Evolutionary conservation across 2,329 filamentous ascomycete genomes (phyloP).

Genomic region (Colletotrichum tamarilloi): DNA sequence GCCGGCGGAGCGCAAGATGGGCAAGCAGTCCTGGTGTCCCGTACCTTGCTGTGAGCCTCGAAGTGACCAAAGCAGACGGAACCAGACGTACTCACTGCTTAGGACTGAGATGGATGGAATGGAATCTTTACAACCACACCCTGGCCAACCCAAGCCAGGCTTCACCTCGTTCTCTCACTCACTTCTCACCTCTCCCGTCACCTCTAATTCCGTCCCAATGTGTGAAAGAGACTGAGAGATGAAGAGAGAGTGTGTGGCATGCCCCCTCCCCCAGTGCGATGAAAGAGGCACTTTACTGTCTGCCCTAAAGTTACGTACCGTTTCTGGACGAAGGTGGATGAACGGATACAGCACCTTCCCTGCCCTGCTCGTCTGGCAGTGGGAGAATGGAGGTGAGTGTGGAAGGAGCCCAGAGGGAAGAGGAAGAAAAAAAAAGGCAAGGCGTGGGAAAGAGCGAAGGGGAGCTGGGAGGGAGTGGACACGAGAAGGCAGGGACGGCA

Average conservation of each 20-base stretch:
- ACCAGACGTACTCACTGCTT: background rate
- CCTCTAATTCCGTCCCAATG: background rate
- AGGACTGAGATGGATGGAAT: background rate
- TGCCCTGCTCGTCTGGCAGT: background rate
- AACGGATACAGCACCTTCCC: background rate
- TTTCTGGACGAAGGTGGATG: slow-evolving; percentile 16
- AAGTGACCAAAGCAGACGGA: background rate
- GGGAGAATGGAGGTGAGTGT: background rate
- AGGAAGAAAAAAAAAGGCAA: background rate
- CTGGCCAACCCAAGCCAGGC: background rate
- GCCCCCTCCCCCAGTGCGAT: background rate
- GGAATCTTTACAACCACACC: background rate
- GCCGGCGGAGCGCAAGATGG: background rate
- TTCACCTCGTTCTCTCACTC: background rate
- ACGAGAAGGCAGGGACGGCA: background rate
- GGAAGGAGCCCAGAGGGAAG: background rate
- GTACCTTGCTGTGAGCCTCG: background rate
- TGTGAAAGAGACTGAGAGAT: too few relatives aligned
- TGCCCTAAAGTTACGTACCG: background rate
- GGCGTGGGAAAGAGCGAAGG: background rate
- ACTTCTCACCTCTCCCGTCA: background rate
- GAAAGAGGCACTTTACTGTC: background rate
- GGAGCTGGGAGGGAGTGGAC: background rate
- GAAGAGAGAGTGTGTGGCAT: background rate
- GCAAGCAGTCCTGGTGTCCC: background rate